Evolutionary conservation across 176 grass and related monocot genomes (phyloP), one percentile per base, ranked within the genome.

Genomic region (Lolium multiflorum): DNA sequence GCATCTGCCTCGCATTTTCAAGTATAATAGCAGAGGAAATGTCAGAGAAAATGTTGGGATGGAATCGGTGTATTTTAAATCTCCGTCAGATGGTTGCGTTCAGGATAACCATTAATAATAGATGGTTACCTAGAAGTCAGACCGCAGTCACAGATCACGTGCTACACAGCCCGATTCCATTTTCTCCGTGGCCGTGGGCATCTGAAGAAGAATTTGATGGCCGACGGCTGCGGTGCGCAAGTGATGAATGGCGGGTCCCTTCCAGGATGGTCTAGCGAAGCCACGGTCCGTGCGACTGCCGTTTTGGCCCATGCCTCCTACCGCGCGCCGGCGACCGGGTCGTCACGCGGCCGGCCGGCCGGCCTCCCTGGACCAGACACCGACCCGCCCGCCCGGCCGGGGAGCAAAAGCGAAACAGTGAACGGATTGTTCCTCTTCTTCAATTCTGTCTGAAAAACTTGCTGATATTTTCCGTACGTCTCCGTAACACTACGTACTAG

Each of bases 281-380:
- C 84, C 64, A 47, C 44, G 15, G 73, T 55, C 24, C 72, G 6
- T 47, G 46, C 9, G 47, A 3, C 64, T 0, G 6, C 50, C 7
- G 51, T 56, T 43, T 6, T 80, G 46, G 60, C 76, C 68, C 41
- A 68, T 52, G 76, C 85, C 16, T 35, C 31, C 31, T 35, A 3
- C 24, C 61, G 24, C 61, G 24, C 61, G 61, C 68, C 59, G 70
- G 86, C 7, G 86, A 85, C 90, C 17, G 46, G 82, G 90, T 88
- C 90, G 63, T 91, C 86, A 91, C 90, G 90, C 86, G 86, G 90
- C 66, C 70, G 75, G 73, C 84, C 84, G 84, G 89, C 63, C 66
- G 79, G 77, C 90, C 77, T 82, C 82, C 54, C 86, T 88, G 89
- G 90, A 85, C 85, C 55, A 62, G 86, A 91, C 89, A 88, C 82